Conservation (phyloP, 805 yeast species). For the Nakazawaea molendinolei region DNA sequence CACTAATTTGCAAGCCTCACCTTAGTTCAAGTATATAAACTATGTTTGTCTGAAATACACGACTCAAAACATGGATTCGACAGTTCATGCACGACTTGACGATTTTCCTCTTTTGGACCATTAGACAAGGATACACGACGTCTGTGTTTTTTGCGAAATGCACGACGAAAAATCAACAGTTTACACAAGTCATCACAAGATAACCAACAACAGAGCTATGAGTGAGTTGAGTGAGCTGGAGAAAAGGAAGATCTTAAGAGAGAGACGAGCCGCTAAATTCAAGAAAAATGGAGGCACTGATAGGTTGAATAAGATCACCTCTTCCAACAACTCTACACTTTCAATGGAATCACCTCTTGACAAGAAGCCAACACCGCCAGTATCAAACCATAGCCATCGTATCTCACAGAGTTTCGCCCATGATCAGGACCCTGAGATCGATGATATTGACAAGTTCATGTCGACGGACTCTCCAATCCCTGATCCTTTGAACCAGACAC, state of each 20-base stretch:
- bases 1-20: too few relatives aligned
- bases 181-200: too few relatives aligned
- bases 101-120: too few relatives aligned
- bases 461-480: slow-evolving; percentile 11
- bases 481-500: slow-evolving; percentile 10
- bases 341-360: slow-evolving; percentile 24
- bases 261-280: slow-evolving; percentile 61
- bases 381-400: slow-evolving; percentile 4
- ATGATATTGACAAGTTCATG: slow-evolving; percentile 14
- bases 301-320: slow-evolving; percentile 45
- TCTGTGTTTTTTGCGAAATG: too few relatives aligned
- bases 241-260: slow-evolving; percentile 49
- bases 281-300: slow-evolving; percentile 46
- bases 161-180: too few relatives aligned
- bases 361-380: slow-evolving; percentile 2
- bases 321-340: slow-evolving; percentile 29
- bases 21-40: too few relatives aligned
- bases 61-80: too few relatives aligned
- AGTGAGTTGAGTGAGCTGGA: slow-evolving; percentile 46
- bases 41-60: too few relatives aligned
- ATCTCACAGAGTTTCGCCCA: slow-evolving; percentile 14
- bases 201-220: slow-evolving; percentile 21
- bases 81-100: too few relatives aligned
- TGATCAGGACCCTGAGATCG: slow-evolving; percentile 20
- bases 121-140: too few relatives aligned